Conservation (phyloP, 2,329 filamentous ascomycete species). For the Diaporthe destruens region DNA sequence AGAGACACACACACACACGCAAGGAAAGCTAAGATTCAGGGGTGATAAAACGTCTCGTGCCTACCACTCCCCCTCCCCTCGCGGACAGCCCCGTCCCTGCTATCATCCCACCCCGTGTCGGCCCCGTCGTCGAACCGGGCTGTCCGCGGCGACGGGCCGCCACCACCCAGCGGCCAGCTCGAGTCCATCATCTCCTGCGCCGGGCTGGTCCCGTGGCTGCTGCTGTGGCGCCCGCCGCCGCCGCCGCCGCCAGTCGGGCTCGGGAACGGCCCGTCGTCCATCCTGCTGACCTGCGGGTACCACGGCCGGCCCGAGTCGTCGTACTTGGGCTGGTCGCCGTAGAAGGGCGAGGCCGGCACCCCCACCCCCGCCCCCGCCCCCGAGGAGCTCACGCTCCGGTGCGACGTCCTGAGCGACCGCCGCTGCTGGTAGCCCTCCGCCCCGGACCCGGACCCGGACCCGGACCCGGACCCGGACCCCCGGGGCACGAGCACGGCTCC, state of each 20-base stretch:
- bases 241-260: background rate
- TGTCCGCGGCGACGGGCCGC: constrained; percentile 14
- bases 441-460: background rate
- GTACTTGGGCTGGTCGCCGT: constrained; percentile 35
- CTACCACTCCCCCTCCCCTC: constrained; percentile 36
- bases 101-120: constrained; percentile 2
- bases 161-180: constrained; percentile 31
- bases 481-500: background rate
- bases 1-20: background rate
- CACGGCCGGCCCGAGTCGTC: constrained; percentile 35
- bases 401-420: constrained; percentile 25
- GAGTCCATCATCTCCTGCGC: constrained; percentile 15
- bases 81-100: background rate
- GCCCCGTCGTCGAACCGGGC: background rate
- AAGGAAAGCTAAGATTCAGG: constrained; percentile 19
- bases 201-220: background rate
- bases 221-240: constrained; percentile 13
- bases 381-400: constrained; percentile 26
- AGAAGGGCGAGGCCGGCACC: background rate
- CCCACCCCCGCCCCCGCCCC: background rate
- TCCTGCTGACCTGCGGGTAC: constrained; percentile 37
- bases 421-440: background rate
- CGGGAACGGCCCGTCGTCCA: constrained; percentile 27
- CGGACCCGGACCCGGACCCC: background rate
- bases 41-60: constrained; percentile 46